These are phyloP conservation scores for Hymenoscyphus albidus DNA, from an alignment of 2,329 filamentous ascomycete genomes.

Conservation along the genomic window DNA sequence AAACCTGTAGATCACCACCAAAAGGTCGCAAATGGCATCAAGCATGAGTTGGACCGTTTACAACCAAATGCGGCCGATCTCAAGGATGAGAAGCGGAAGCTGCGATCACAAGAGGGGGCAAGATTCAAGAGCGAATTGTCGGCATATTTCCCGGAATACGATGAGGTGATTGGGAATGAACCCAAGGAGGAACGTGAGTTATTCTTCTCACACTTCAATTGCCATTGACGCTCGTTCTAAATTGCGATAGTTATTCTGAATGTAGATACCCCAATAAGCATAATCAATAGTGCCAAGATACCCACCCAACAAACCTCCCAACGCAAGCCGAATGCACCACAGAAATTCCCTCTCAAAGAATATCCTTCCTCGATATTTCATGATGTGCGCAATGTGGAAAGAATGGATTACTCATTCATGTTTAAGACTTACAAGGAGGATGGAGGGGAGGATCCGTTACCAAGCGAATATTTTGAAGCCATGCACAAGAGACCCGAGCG, in stretches of 20 bases:
- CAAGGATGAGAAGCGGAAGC: conserved; percentile 65
- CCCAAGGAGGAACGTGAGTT: conserved; percentile 71
- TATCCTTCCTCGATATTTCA: conserved; percentile 55
- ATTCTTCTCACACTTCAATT: not conserved
- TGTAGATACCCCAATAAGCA: conserved; percentile 66
- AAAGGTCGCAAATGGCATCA: conserved; percentile 59
- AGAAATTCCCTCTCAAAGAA: conserved; percentile 43
- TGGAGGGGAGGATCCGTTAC: conserved; percentile 50
- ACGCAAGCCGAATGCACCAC: conserved; percentile 16
- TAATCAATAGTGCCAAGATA: conserved; percentile 53
- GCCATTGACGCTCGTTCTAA: conserved; percentile 21
- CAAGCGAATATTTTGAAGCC: conserved; percentile 51
- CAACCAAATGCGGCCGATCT: conserved; percentile 45
- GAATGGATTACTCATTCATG: conserved; percentile 53
- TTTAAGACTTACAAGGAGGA: conserved; percentile 39
- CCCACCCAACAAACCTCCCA: conserved; percentile 25
- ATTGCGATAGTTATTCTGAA: conserved; percentile 62
- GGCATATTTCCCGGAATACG: conserved; percentile 88
- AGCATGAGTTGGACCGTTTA: conserved; percentile 56
- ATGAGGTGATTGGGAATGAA: conserved; percentile 86
- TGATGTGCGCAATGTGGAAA: conserved; percentile 53
- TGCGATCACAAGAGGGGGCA: conserved; percentile 81
- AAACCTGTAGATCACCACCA: conserved; percentile 43
- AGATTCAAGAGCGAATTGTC: conserved; percentile 89
- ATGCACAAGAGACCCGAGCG: conserved; percentile 57